These are phyloP conservation scores for Candida takata DNA, from an alignment of 805 yeast genomes.

Conservation along the genomic window DNA sequence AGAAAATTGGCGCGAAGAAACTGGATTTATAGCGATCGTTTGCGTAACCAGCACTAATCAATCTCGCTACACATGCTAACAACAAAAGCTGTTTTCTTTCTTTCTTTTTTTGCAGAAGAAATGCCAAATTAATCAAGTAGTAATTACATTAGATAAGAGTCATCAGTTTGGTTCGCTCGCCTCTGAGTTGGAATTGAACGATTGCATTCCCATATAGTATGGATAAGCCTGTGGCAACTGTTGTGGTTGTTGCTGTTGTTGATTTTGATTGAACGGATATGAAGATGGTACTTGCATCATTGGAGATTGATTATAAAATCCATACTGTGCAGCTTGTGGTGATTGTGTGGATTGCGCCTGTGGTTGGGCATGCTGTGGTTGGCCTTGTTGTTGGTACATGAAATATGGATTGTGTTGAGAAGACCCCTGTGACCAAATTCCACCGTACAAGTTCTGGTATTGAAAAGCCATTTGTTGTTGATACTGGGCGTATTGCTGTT, in stretches of 20 bases:
- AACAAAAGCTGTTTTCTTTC: too few relatives aligned
- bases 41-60: too few relatives aligned
- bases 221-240: neutral
- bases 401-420: neutral
- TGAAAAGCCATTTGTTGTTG: too few relatives aligned
- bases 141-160: too few relatives aligned
- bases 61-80: too few relatives aligned
- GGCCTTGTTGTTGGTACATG: too few relatives aligned
- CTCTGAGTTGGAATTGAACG: neutral
- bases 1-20: constrained; percentile 30
- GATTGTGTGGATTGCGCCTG: neutral
- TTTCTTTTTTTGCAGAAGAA: too few relatives aligned
- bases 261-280: neutral
- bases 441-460: constrained; percentile 1
- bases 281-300: neutral
- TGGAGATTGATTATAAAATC: neutral
- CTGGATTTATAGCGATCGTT: too few relatives aligned
- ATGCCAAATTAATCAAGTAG: too few relatives aligned
- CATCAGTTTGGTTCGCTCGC: neutral
- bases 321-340: neutral
- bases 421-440: constrained; percentile 1
- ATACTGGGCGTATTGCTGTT: neutral
- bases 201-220: neutral
- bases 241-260: constrained; percentile 1
- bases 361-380: neutral